These are phyloP conservation scores for Plasmodium adleri DNA, from an alignment of 169 alveolate genomes.

Conservation along the genomic window DNA sequence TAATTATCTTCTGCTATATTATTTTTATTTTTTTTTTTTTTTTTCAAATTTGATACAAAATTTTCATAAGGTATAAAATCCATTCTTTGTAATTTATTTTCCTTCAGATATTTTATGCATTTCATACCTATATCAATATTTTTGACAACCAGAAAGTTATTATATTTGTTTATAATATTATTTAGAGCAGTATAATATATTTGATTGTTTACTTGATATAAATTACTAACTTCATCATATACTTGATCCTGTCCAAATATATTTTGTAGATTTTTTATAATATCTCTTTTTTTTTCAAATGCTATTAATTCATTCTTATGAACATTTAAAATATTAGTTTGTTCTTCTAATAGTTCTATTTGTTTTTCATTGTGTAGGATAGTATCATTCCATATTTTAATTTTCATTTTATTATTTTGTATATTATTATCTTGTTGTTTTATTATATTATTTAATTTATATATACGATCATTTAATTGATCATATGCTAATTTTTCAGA, in stretches of 20 bases:
- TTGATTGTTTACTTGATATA: slow-evolving; percentile 79
- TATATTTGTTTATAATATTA: slow-evolving; percentile 79
- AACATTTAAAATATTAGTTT: slow-evolving; percentile 73
- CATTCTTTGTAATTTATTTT: slow-evolving; percentile 75
- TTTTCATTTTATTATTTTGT: slow-evolving; percentile 34
- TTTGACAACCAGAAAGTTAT: slow-evolving; percentile 77
- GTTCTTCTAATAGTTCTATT: slow-evolving; percentile 72
- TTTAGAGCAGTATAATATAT: slow-evolving; percentile 78
- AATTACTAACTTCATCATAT: slow-evolving; percentile 80
- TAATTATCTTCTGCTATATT: too few species aligned
- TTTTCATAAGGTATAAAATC: slow-evolving; percentile 82
- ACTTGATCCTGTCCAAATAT: slow-evolving; percentile 74
- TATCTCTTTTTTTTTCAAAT: slow-evolving; percentile 75
- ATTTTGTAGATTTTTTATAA: slow-evolving; percentile 74
- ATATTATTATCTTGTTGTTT: slow-evolving; percentile 62
- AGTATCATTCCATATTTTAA: slow-evolving; percentile 10
- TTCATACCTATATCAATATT: slow-evolving; percentile 62
- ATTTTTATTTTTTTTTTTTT: slow-evolving; percentile 67
- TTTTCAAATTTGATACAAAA: slow-evolving; percentile 19
- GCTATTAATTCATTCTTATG: slow-evolving; percentile 77
- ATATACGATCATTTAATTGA: slow-evolving; percentile 1
- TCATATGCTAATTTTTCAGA: slow-evolving; percentile 36
- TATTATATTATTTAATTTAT: slow-evolving; percentile 40
- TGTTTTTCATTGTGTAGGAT: slow-evolving; percentile 50
- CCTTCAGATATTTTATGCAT: slow-evolving; percentile 77